These are phyloP conservation scores for Triticum timopheevii DNA, from an alignment of 176 grass and related monocot species.

Conservation along the genomic window DNA sequence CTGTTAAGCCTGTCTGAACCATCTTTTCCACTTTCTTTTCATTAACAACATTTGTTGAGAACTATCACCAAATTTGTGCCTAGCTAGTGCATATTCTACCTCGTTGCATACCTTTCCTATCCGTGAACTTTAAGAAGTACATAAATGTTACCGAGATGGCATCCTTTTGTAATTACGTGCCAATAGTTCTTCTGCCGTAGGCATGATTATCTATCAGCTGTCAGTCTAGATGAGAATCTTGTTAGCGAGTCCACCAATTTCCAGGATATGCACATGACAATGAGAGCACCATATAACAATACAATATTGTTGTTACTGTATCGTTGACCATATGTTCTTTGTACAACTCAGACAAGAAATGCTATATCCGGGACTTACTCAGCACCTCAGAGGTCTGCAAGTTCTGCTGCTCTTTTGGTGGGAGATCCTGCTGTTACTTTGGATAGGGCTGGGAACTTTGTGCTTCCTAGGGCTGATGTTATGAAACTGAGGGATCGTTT, in stretches of 20 bases:
- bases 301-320: slow-evolving; percentile 26
- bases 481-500: slow-evolving; percentile 96
- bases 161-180: background rate
- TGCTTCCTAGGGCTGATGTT: slow-evolving; percentile 98
- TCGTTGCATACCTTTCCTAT: background rate
- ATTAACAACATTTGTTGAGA: slow-evolving; percentile 24
- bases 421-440: slow-evolving; percentile 89
- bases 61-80: slow-evolving; percentile 18
- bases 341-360: slow-evolving; percentile 79
- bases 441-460: slow-evolving; percentile 98
- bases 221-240: background rate
- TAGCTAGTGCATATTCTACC: slow-evolving; percentile 15
- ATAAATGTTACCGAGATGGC: background rate
- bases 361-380: slow-evolving; percentile 98
- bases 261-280: slow-evolving; percentile 8
- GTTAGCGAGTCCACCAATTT: slow-evolving; percentile 8
- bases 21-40: background rate
- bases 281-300: background rate
- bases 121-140: background rate
- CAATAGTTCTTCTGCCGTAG: background rate
- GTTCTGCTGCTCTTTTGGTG: slow-evolving; percentile 97
- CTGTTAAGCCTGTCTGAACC: slow-evolving; percentile 4
- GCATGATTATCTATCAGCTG: background rate
- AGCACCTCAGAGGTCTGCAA: slow-evolving; percentile 94
- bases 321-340: slow-evolving; percentile 35